Base-by-base conservation (phyloP, 164 flowering plant species). In the Warburgia ugandensis region DNA sequence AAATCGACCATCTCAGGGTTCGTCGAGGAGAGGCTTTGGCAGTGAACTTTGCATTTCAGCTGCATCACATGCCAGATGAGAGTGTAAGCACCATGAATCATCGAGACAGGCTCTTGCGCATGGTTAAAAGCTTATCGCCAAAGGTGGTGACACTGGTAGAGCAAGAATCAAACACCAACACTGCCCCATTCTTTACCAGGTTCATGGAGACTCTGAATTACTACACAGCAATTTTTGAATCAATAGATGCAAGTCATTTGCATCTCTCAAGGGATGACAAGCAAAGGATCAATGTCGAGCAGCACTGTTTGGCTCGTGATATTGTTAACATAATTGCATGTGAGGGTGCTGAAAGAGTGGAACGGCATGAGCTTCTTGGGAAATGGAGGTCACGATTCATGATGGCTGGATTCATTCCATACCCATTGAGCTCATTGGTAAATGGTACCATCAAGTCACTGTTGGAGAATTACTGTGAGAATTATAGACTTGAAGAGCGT, bases 11-110 rank as follows among this genome's bases (percentile, higher is more conserved):
- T 52, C 71, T 86, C 22, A 47, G 7, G 7, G 29, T 86, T 43
- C 71, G 54, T 21, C 77, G 75, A 1, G 81, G 75, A 3, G 95
- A 80, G 63, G 86, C 91, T 11, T 14, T 86, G 37, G 91, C 82
- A 28, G 91, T 86, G 45, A 83, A 80, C 56, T 86, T 83, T 39
- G 68, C 95, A 12, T 60, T 75, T 36, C 62, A 70, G 66, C 74
- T 86, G 26, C 95, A 86, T 48, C 95, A 86, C 59, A 65, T 83
- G 76, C 84, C 91, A 2, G 95, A 86, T 55, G 95, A 83, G 66
- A 83, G 84, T 28, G 88, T 83, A 10, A 65, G 76, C 56, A 67
- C 69, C 39, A 52, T 54, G n/a, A 86, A 83, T 54, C 95, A 81
- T 20, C 69, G 91, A 38, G 95, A 86, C 67, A 48, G 86, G 21